A percentile compares a stretch with the other conserved stretches of the same genome.
phyloP scores from a whole-genome alignment of 192 early-diverging fungal species.

The Kickxella alabastrina region DNA sequence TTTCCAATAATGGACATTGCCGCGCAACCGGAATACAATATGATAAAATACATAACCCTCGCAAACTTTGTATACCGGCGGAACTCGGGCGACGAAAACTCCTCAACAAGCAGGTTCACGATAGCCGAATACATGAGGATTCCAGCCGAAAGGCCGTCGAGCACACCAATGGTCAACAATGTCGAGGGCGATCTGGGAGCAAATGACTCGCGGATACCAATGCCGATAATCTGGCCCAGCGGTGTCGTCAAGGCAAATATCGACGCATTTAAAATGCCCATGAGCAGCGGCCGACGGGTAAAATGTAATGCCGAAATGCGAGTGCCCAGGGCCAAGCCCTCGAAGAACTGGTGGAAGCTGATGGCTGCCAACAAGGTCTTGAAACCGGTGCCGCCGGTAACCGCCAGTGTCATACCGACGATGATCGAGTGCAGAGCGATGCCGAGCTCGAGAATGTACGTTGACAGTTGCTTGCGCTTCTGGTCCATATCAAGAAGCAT shows the following conservation, averaged over 20 bases:
- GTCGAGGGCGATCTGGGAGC: conserved; percentile 52
- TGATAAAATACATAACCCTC: conserved; percentile 54
- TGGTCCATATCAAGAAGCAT: conserved; percentile 10
- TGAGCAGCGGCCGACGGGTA: conserved; percentile 21
- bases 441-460: conserved; percentile 73
- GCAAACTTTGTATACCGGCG: conserved; percentile 11
- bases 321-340: conserved; percentile 73
- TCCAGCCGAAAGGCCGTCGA: conserved; percentile 77
- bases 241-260: conserved; percentile 80
- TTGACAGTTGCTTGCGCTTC: conserved; percentile 49
- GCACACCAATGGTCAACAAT: conserved; percentile 67
- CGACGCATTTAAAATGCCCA: conserved; percentile 54
- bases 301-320: conserved; percentile 59
- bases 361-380: conserved; percentile 61
- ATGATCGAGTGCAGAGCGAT: conserved; percentile 75
- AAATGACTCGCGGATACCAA: conserved; percentile 62
- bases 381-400: conserved; percentile 55
- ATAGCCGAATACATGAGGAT: conserved; percentile 78
- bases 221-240: conserved; percentile 74
- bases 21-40: conserved; percentile 67
- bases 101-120: conserved; percentile 68
- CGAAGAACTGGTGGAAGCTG: conserved; percentile 74
- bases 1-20: conserved; percentile 78
- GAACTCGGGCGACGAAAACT: conserved; percentile 60
- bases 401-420: conserved; percentile 67